These are phyloP conservation scores for Tremella fuciformis DNA, from an alignment of 768 basidiomycete species.

Conservation along the genomic window DNA sequence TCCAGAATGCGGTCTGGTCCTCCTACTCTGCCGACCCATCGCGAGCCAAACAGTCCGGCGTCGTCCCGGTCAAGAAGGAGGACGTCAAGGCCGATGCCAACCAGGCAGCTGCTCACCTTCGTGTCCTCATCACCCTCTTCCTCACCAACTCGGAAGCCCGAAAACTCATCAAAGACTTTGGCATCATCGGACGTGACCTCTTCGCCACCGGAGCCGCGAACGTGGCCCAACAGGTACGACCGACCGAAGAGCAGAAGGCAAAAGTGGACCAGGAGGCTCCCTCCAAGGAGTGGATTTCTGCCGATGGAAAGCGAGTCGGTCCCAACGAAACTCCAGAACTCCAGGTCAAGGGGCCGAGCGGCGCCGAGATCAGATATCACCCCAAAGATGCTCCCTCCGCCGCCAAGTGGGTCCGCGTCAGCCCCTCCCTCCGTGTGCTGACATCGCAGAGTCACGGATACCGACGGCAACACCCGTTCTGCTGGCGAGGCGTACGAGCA, in stretches of 20 bases:
- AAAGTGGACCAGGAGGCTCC: conserved; percentile 69
- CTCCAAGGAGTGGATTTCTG: conserved; percentile 63
- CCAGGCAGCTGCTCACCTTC: conserved; percentile 75
- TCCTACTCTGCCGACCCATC: conserved; percentile 52
- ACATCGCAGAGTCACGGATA: conserved; percentile 45
- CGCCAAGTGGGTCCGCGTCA: conserved; percentile 42
- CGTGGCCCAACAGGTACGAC: conserved; percentile 67
- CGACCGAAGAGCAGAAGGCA: conserved; percentile 62
- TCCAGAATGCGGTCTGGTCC: conserved; percentile 84
- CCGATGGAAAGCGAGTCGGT: conserved; percentile 54
- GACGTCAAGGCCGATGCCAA: conserved; percentile 63
- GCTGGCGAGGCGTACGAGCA: conserved; percentile 44
- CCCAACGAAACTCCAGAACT: conserved; percentile 58
- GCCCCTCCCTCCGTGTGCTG: background rate
- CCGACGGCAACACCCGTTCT: conserved; percentile 48
- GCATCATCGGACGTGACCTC: conserved; percentile 64
- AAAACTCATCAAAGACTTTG: conserved; percentile 64
- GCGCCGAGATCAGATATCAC: conserved; percentile 56
- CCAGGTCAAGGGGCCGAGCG: conserved; percentile 57
- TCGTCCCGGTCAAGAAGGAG: conserved; percentile 59
- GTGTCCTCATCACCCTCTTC: conserved; percentile 79
- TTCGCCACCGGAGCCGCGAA: conserved; percentile 71
- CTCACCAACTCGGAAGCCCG: conserved; percentile 88
- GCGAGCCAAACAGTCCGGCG: conserved; percentile 53
- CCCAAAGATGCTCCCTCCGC: conserved; percentile 57